phyloP scores from a whole-genome alignment of 345 rosid species.

The Kernera saxatilis region DNA sequence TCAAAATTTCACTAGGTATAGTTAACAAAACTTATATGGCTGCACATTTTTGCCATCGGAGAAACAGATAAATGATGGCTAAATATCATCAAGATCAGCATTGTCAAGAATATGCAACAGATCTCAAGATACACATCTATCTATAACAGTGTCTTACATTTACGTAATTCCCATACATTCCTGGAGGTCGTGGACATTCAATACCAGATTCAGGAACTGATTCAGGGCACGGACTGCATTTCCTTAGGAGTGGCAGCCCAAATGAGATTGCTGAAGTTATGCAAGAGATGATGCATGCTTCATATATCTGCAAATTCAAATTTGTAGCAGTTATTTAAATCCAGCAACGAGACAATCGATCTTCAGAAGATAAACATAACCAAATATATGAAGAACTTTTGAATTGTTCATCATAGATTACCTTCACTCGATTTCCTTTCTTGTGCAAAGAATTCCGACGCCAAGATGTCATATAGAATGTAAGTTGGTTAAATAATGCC shows the following conservation, averaged over 20 bases:
- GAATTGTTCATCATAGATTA: conserved; percentile 14
- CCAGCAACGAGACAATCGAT: conserved; percentile 3
- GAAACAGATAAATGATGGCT: background rate
- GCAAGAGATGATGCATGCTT: conserved; percentile 90
- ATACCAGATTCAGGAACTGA: conserved; percentile 62
- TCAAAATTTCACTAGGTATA: background rate
- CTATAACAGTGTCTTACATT: conserved; percentile 50
- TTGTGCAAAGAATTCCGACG: conserved; percentile 85
- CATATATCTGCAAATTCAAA: conserved; percentile 59
- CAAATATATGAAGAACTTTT: background rate
- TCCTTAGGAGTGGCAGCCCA: conserved; percentile 85
- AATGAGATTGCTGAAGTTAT: conserved; percentile 85
- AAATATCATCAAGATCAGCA: conserved; percentile 4
- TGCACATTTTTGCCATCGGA: background rate
- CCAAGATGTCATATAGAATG: conserved; percentile 74
- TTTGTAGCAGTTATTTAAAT: background rate
- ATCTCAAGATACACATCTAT: background rate
- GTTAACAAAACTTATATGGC: background rate
- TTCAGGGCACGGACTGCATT: conserved; percentile 90
- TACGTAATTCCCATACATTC: conserved; percentile 93
- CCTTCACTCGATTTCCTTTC: conserved; percentile 85
- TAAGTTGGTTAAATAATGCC: conserved; percentile 94
- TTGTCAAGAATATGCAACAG: background rate
- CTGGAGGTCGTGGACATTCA: conserved; percentile 88
- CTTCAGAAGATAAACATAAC: background rate